phyloP scores from a whole-genome alignment of 225 moss, liverwort and hornwort species.

The Ulota crispa region DNA sequence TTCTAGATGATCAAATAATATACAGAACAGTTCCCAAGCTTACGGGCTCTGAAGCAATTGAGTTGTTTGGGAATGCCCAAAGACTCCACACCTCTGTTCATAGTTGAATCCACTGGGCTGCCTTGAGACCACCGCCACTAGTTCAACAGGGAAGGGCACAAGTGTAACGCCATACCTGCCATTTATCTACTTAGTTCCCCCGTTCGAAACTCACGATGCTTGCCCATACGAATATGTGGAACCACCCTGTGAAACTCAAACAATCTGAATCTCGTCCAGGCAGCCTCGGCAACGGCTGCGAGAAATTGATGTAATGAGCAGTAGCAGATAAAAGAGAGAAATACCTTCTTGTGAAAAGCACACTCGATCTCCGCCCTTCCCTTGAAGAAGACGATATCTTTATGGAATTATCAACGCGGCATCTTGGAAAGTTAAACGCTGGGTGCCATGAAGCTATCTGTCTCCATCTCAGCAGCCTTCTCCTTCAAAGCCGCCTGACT shows the following conservation, averaged over 20 bases:
- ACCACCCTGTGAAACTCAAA: not conserved
- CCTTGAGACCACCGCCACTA: not conserved
- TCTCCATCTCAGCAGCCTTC: slow-evolving; percentile 43
- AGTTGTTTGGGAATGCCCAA: not conserved
- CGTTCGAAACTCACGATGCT: not conserved
- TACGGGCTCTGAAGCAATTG: not conserved
- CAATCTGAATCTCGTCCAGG: not conserved
- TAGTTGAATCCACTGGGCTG: not conserved
- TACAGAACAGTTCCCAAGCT: not conserved
- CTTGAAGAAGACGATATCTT: not conserved
- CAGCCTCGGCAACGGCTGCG: not conserved
- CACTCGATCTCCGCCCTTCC: not conserved
- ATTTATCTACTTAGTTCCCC: not conserved
- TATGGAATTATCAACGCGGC: not conserved
- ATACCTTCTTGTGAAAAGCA: not conserved
- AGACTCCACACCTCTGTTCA: not conserved
- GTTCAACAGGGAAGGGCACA: not conserved
- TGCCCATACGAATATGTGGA: not conserved
- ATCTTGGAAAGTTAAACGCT: not conserved
- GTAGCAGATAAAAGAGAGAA: not conserved
- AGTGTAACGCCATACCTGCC: not conserved
- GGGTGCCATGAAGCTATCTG: slow-evolving; percentile 24
- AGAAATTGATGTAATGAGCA: not conserved
- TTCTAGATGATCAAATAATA: not conserved
- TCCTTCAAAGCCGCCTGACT: slow-evolving; percentile 62